Percentiles rank a stretch among this genome's conserved stretches.
Evolutionary conservation across 345 rosid species (phyloP).

Genomic region (Rhodomyrtus tomentosa): DNA sequence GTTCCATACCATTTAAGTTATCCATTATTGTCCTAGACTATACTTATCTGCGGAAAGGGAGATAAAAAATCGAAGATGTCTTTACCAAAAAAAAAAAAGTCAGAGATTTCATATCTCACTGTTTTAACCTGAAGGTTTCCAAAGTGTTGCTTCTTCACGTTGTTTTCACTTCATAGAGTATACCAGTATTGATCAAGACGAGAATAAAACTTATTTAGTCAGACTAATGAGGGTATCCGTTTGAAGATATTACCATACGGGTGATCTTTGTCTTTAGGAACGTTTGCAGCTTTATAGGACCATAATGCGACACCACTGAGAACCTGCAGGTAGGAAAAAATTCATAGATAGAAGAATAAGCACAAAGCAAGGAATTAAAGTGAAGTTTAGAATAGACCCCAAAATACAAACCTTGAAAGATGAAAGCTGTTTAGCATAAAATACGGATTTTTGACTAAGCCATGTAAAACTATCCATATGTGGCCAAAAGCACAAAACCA

Average conservation of each 20-base stretch:
- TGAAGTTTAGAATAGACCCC: neutral
- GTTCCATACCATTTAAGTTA: neutral
- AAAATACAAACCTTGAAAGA: neutral
- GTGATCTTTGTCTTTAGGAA: slow-evolving; percentile 86
- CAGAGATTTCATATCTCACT: too few species aligned
- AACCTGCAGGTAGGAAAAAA: slow-evolving; percentile 34
- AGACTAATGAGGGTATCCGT: neutral
- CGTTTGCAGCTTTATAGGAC: slow-evolving; percentile 76
- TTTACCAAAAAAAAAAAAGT: too few species aligned
- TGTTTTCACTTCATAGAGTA: neutral
- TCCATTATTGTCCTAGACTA: neutral
- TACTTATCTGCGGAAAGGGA: too few species aligned
- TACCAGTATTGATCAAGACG: neutral
- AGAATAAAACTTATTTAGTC: neutral
- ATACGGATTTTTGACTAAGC: neutral
- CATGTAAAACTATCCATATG: neutral
- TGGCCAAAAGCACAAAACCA: neutral
- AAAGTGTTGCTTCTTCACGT: neutral
- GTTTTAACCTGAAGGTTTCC: neutral
- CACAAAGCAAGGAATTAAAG: neutral
- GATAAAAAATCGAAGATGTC: too few species aligned
- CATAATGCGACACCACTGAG: slow-evolving; percentile 77
- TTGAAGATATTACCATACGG: slow-evolving; percentile 63
- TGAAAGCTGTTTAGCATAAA: neutral
- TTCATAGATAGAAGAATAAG: neutral